These are phyloP conservation scores for Aureobasidium sp. DNA, from an alignment of 2,329 filamentous ascomycete species.

Conservation along the genomic window DNA sequence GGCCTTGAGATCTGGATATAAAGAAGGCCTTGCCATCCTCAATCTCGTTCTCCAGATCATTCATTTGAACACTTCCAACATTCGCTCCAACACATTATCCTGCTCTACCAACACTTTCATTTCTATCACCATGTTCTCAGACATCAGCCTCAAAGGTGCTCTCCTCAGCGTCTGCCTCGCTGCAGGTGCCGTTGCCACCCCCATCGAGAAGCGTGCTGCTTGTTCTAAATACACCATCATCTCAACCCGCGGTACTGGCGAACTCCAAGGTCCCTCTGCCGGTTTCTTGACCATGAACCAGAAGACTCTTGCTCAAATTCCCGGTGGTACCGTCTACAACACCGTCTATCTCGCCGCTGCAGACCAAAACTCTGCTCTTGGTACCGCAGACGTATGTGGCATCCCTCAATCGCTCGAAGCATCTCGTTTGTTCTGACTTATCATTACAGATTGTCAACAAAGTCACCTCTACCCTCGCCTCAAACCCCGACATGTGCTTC, in stretches of 20 bases:
- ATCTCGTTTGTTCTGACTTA: background rate
- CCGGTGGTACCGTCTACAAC: conserved; percentile 28
- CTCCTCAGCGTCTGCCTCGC: conserved; percentile 2
- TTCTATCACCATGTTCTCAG: background rate
- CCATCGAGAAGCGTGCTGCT: conserved; percentile 8
- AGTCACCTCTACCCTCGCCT: conserved; percentile 19
- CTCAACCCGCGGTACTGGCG: conserved; percentile 21
- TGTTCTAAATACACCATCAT: conserved; percentile 17
- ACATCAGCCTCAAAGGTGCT: conserved; percentile 2
- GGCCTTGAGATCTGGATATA: background rate
- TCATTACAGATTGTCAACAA: conserved; percentile 24
- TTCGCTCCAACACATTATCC: background rate
- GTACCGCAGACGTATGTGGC: conserved; percentile 21
- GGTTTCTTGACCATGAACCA: conserved; percentile 29
- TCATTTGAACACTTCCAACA: background rate
- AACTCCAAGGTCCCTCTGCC: conserved; percentile 18
- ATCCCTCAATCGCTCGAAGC: background rate
- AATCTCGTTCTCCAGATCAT: background rate
- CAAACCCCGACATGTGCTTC: conserved; percentile 26
- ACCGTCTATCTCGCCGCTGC: conserved; percentile 26
- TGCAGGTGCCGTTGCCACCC: background rate
- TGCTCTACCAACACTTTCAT: background rate
- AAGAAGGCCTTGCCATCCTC: background rate
- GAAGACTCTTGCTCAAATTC: conserved; percentile 19
- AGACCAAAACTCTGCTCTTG: conserved; percentile 22